Evolutionary conservation across 2,329 filamentous ascomycete genomes (phyloP).

Genomic region (Pseudogymnoascus sp.): DNA sequence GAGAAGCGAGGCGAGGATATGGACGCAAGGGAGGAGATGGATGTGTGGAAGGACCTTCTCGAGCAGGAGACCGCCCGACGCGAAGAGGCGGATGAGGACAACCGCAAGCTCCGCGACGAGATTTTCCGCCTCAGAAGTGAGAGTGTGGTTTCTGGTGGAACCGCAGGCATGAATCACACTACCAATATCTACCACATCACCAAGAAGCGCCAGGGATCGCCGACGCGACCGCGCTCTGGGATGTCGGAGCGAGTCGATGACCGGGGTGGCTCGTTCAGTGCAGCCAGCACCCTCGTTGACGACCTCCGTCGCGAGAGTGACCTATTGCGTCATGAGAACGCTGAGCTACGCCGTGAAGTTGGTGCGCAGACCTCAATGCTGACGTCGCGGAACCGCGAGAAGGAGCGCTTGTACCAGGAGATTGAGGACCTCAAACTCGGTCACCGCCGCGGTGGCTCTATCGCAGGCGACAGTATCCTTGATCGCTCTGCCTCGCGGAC

Average conservation of each 20-base stretch:
- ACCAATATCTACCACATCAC: conserved; percentile 61
- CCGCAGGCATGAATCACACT: conserved; percentile 43
- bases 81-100: conserved; percentile 87
- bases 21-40: conserved; percentile 54
- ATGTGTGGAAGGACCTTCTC: conserved; percentile 91
- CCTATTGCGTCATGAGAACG: conserved; percentile 83
- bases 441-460: conserved; percentile 61
- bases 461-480: conserved; percentile 79
- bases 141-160: conserved; percentile 30
- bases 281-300: conserved; percentile 63
- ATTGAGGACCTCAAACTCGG: conserved; percentile 94
- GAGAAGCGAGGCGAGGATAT: conserved; percentile 41
- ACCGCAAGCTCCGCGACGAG: conserved; percentile 75
- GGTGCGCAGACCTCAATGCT: conserved; percentile 96
- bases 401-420: conserved; percentile 89
- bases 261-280: conserved; percentile 40
- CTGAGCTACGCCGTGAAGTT: conserved; percentile 82
- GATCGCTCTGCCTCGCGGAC: conserved; percentile 90
- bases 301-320: conserved; percentile 63
- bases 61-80: conserved; percentile 84
- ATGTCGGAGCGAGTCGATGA: conserved; percentile 39
- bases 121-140: conserved; percentile 64
- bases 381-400: conserved; percentile 89
- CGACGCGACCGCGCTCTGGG: conserved; percentile 43
- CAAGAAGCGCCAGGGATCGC: conserved; percentile 42